These are phyloP conservation scores for Diaporthe sp. DNA, from an alignment of 2,329 filamentous ascomycete genomes.

Conservation along the genomic window DNA sequence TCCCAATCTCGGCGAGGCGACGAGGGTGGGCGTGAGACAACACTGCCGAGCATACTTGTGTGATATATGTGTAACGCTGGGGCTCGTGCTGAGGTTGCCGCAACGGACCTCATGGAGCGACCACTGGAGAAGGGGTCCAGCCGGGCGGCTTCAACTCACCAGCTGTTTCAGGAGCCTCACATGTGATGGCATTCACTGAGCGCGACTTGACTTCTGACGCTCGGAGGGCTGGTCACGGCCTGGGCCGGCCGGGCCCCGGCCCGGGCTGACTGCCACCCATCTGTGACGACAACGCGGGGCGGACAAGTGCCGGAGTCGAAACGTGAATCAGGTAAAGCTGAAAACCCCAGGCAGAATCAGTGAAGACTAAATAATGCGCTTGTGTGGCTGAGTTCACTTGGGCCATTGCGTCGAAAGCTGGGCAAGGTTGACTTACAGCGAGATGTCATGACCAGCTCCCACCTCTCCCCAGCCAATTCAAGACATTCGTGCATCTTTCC, in stretches of 20 bases:
- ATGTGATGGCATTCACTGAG: not conserved
- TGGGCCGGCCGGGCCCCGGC: slow-evolving; percentile 2
- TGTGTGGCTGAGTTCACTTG: not conserved
- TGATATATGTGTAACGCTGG: slow-evolving; percentile 4
- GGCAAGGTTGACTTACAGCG: not conserved
- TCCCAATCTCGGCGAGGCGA: no score
- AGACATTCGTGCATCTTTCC: not conserved
- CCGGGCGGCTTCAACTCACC: not conserved
- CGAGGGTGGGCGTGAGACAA: not conserved
- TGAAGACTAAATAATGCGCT: not conserved
- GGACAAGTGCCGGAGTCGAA: not conserved
- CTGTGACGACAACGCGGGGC: not conserved
- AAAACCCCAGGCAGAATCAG: not conserved
- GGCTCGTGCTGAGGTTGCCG: not conserved
- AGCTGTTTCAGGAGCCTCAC: slow-evolving; percentile 4
- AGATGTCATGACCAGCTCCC: not conserved
- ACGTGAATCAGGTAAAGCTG: not conserved
- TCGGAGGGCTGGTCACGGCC: slow-evolving; percentile 3
- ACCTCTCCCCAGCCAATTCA: not conserved
- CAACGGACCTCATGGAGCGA: not conserved
- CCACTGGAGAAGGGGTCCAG: not conserved
- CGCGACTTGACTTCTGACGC: slow-evolving; percentile 3
- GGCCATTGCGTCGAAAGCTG: not conserved
- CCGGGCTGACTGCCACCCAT: slow-evolving; percentile 1
- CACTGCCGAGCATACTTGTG: not conserved